Evolutionary conservation across 441 rosid genomes (phyloP).

Genomic region (Geranium incanum): DNA sequence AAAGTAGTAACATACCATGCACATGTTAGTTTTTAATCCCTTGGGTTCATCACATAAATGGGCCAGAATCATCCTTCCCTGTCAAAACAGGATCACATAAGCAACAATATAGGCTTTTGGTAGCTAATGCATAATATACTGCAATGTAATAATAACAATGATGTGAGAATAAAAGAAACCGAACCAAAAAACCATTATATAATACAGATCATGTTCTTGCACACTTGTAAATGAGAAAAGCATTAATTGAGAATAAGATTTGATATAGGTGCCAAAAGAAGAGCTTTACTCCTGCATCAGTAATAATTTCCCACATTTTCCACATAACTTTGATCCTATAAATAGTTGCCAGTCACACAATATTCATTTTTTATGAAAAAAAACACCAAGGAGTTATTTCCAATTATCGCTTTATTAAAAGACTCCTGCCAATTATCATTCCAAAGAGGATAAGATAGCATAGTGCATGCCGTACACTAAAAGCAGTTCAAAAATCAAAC

Average conservation of each 20-base stretch:
- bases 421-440: neutral
- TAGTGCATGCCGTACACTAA: neutral
- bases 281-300: neutral
- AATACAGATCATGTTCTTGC: neutral
- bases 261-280: neutral
- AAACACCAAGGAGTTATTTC: neutral
- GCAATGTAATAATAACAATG: neutral
- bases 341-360: neutral
- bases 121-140: constrained; percentile 4
- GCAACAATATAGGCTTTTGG: constrained; percentile 6
- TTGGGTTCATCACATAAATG: constrained; percentile 96
- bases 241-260: neutral
- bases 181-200: neutral
- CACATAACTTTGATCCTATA: neutral
- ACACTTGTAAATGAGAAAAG: neutral
- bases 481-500: neutral
- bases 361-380: neutral
- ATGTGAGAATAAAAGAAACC: neutral
- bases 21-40: constrained; percentile 96
- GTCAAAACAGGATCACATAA: constrained; percentile 30
- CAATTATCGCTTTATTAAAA: neutral
- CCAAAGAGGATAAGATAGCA: neutral
- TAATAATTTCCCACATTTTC: neutral
- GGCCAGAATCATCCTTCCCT: constrained; percentile 98
- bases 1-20: constrained; percentile 51